Evolutionary conservation across 2,329 filamentous ascomycete genomes (phyloP).

Genomic region (Exophiala xenobiotica): DNA sequence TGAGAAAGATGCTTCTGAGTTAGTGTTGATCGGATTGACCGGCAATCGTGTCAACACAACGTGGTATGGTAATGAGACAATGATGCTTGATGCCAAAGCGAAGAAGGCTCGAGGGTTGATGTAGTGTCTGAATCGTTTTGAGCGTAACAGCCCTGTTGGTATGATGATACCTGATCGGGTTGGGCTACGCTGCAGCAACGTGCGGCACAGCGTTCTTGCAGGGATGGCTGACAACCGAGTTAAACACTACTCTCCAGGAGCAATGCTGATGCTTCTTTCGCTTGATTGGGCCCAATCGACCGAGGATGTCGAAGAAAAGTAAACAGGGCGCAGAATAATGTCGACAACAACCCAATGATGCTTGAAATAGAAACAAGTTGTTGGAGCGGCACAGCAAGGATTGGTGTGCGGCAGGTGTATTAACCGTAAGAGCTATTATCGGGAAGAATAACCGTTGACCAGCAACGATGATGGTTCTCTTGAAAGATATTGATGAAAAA

Average conservation of each 20-base stretch:
- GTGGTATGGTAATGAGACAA: conserved; percentile 12
- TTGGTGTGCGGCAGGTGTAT: conserved; percentile 11
- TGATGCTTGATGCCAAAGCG: conserved; percentile 15
- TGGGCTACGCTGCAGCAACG: neutral
- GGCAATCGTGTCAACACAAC: conserved; percentile 25
- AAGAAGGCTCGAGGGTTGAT: conserved; percentile 3
- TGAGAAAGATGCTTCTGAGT: conserved; percentile 24
- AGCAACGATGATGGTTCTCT: conserved; percentile 27
- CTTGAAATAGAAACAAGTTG: conserved; percentile 13
- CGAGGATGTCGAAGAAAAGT: neutral
- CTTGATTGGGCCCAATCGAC: conserved; percentile 8
- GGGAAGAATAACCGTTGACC: conserved; percentile 27
- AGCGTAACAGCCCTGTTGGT: conserved; percentile 3
- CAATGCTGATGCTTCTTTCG: conserved; percentile 9
- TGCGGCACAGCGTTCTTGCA: conserved; percentile 5
- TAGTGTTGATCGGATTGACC: conserved; percentile 27
- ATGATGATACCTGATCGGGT: neutral
- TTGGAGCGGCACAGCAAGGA: conserved; percentile 24
- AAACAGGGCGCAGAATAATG: neutral
- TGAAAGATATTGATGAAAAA: conserved; percentile 16
- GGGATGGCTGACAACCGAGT: conserved; percentile 3
- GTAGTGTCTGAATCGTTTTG: neutral
- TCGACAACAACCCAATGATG: neutral
- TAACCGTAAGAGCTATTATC: conserved; percentile 26
- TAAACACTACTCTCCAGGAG: conserved; percentile 18